Base-by-base conservation (phyloP, 2,329 filamentous ascomycete species). In the Coniochaeta sp. region DNA sequence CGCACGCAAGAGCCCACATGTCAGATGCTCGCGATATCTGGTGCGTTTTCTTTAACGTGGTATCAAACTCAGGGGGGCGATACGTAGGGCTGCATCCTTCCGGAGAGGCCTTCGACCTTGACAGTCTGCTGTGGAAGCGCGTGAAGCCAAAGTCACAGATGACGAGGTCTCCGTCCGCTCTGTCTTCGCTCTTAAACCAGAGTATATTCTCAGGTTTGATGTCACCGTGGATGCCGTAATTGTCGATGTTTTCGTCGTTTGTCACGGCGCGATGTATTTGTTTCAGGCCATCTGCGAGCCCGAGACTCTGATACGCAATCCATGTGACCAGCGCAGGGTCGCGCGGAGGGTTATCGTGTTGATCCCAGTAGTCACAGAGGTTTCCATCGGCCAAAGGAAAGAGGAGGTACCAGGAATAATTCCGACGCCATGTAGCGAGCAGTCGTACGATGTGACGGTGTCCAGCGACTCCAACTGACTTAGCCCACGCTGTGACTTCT, bases 71-170 rank as follows among this genome's bases (percentile, higher is more conserved):
- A 7, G 58, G 58, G 3, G 58, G 58, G 3, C 50, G 50, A 32
- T 59, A 59, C 2, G 58, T 26, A 7, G 55, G 26, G 24, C 55
- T 60, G n/a, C n/a, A n/a, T n/a, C n/a, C n/a, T n/a, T n/a, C n/a
- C n/a, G n/a, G n/a, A n/a, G n/a, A n/a, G n/a, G n/a, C n/a, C n/a
- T n/a, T n/a, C n/a, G n/a, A n/a, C n/a, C n/a, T n/a, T n/a, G n/a
- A n/a, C n/a, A n/a, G n/a, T n/a, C n/a, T n/a, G n/a, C n/a, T n/a
- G n/a, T n/a, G n/a, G n/a, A n/a, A n/a, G n/a, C n/a, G n/a, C n/a
- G n/a, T n/a, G 10, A 60, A 55, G 4, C 55, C 59, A 24, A 60
- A 60, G n/a, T 60, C 59, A 9, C 55, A 58, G 2, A 60, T 10
- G 7, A n/a, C 9, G 38, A 40, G 38, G 7, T 40, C 16, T 4